Conservation (phyloP, 768 basidiomycete species). For the Boletus rubescentipes region DNA sequence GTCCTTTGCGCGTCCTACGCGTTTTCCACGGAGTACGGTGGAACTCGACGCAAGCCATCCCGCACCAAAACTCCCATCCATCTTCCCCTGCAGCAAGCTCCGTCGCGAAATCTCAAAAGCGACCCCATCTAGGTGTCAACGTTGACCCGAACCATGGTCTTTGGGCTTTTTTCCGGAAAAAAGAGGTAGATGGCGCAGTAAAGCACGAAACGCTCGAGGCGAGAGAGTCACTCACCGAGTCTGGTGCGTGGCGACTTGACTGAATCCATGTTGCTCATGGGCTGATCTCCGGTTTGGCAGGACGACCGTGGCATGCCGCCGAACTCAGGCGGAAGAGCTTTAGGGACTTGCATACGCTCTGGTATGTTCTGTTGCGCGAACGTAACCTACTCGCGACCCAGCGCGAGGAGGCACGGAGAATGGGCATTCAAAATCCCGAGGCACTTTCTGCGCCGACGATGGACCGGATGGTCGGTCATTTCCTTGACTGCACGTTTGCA, state of each 20-base stretch:
- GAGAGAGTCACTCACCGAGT: conserved; percentile 31
- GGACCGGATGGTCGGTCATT: conserved; percentile 45
- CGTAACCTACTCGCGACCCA: conserved; percentile 90
- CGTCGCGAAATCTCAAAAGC: conserved; percentile 30
- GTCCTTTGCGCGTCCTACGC: conserved; percentile 18
- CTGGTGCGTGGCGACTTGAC: conserved; percentile 32
- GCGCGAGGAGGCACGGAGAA: conserved; percentile 68
- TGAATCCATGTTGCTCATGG: neutral
- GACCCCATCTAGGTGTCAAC: conserved; percentile 43
- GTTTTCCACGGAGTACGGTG: conserved; percentile 17
- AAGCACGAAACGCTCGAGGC: conserved; percentile 50
- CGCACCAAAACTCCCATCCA: neutral
- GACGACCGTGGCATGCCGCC: conserved; percentile 81
- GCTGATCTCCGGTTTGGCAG: conserved; percentile 42
- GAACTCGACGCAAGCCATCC: conserved; percentile 18
- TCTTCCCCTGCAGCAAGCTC: neutral
- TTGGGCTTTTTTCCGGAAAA: conserved; percentile 72
- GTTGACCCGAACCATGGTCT: conserved; percentile 69
- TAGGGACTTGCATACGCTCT: conserved; percentile 89
- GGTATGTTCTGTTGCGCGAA: conserved; percentile 90
- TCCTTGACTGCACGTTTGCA: neutral
- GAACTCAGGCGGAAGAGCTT: conserved; percentile 92
- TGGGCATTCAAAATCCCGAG: conserved; percentile 42
- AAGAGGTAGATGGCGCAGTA: conserved; percentile 49
- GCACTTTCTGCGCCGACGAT: conserved; percentile 29